These are phyloP conservation scores for Warburgia ugandensis DNA, from an alignment of 164 flowering plant species.

Conservation along the genomic window DNA sequence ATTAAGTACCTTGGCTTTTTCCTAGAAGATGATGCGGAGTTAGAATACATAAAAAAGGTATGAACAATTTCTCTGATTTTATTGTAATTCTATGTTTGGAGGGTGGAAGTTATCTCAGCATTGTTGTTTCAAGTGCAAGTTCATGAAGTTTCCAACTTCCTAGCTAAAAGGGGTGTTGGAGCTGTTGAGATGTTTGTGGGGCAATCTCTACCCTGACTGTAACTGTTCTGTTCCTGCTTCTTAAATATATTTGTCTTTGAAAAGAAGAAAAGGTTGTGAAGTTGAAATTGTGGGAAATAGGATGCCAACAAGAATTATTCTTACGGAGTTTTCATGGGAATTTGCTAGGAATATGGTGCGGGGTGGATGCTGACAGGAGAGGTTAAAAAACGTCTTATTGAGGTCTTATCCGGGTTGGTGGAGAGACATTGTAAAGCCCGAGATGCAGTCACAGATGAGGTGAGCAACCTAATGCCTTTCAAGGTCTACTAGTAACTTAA, in stretches of 20 bases:
- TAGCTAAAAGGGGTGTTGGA: no score
- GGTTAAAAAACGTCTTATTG: slow-evolving; percentile 61
- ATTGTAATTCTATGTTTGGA: no score
- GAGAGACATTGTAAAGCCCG: slow-evolving; percentile 85
- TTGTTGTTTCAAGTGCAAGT: no score
- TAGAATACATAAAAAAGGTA: slow-evolving; percentile 72
- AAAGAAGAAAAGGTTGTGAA: no score
- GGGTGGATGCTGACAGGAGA: slow-evolving; percentile 91
- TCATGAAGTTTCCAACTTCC: no score
- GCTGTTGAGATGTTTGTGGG: no score
- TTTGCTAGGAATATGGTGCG: slow-evolving; percentile 66
- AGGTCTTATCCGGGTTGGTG: slow-evolving; percentile 67
- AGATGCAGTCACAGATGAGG: slow-evolving; percentile 73
- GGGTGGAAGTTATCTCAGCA: no score
- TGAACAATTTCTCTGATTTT: slow-evolving; percentile 4
- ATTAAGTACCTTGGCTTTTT: slow-evolving; percentile 82
- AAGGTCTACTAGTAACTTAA: not conserved
- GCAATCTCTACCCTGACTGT: no score
- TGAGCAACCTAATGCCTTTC: not conserved
- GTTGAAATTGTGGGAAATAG: no score
- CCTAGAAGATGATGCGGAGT: slow-evolving; percentile 90
- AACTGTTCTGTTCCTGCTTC: no score
- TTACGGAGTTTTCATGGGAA: not conserved
- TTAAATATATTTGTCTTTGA: no score
- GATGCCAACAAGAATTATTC: not conserved